phyloP scores from a whole-genome alignment of 1,284 basidiomycete genomes.

The Leccinum pallidistipes region DNA sequence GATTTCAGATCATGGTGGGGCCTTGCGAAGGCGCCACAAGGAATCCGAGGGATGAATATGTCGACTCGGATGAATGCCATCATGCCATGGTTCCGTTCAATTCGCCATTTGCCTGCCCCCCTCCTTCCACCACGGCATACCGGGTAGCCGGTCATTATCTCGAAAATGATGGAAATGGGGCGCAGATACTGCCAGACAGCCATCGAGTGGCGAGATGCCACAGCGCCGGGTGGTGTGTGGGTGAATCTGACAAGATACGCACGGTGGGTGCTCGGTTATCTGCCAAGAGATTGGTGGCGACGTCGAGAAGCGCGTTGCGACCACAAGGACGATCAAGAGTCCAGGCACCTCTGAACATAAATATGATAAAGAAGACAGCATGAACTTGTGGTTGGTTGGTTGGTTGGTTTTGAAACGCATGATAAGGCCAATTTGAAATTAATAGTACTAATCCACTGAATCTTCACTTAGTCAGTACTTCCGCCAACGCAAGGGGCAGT shows the following conservation, averaged over 20 bases:
- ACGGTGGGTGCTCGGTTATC: not conserved
- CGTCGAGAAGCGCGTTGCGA: not conserved
- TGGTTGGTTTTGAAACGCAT: not conserved
- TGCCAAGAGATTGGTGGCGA: not conserved
- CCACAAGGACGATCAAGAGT: not conserved
- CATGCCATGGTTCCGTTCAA: not conserved
- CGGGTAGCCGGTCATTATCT: slow-evolving; percentile 4
- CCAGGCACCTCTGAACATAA: not conserved
- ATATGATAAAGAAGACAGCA: not conserved
- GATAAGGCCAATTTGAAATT: not conserved
- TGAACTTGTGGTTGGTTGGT: not conserved
- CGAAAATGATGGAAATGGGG: not conserved
- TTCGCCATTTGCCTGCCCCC: not conserved
- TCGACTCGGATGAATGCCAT: not conserved
- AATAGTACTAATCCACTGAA: not conserved
- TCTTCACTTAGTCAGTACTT: not conserved
- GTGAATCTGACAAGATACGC: not conserved
- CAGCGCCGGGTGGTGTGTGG: not conserved
- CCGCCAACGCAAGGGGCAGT: not conserved
- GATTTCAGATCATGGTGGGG: not conserved
- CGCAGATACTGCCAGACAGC: not conserved
- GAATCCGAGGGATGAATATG: not conserved
- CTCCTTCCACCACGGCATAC: not conserved
- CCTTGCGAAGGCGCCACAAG: not conserved
- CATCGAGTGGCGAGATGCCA: not conserved